These are phyloP conservation scores for Coemansia sp. DNA, from an alignment of 192 early-diverging fungal genomes.

Conservation along the genomic window DNA sequence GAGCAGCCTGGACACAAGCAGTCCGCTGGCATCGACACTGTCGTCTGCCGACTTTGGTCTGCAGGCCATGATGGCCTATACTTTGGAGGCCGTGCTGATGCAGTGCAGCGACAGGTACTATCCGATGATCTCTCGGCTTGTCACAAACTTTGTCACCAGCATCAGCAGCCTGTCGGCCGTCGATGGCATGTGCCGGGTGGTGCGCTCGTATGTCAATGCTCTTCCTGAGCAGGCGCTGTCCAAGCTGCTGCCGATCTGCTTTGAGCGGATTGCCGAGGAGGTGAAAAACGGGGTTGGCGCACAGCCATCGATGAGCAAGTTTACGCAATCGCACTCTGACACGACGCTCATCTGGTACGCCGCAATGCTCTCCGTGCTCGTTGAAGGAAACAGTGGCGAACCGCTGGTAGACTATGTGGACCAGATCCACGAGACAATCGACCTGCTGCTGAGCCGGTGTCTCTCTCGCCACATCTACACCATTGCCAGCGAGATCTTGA, in stretches of 20 bases:
- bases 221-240: constrained; percentile 37
- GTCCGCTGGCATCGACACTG: background rate
- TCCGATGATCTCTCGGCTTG: constrained; percentile 46
- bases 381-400: constrained; percentile 18
- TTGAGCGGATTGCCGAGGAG: constrained; percentile 40
- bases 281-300: constrained; percentile 39
- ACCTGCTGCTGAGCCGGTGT: constrained; percentile 25
- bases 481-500: constrained; percentile 16
- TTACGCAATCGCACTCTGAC: constrained; percentile 33
- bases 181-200: constrained; percentile 26
- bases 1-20: constrained; percentile 28
- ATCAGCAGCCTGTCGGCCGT: constrained; percentile 45
- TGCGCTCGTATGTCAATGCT: constrained; percentile 30
- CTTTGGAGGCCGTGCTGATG: constrained; percentile 33
- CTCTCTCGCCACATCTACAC: constrained; percentile 39
- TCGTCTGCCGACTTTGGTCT: constrained; percentile 21
- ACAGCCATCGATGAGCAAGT: constrained; percentile 35
- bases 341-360: constrained; percentile 48
- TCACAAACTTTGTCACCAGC: constrained; percentile 39
- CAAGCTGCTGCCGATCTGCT: constrained; percentile 31
- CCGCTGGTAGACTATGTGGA: constrained; percentile 26
- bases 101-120: constrained; percentile 47
- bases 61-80: constrained; percentile 20
- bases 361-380: constrained; percentile 24
- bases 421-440: constrained; percentile 11